phyloP scores from a whole-genome alignment of 2,329 filamentous ascomycete genomes.

The Fusarium begoniae region DNA sequence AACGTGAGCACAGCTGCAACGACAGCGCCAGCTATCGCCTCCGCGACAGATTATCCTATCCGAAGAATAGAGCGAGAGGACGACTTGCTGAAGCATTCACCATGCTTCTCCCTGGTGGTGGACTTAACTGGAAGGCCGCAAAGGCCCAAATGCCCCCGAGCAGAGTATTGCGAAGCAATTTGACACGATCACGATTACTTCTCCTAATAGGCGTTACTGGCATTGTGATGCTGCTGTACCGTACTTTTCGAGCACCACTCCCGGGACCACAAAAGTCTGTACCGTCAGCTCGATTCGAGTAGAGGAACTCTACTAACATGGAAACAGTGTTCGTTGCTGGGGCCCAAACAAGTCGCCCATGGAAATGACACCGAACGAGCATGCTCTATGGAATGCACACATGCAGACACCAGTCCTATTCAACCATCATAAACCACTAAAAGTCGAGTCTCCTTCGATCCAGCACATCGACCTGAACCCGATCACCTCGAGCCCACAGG shows the following conservation, averaged over 20 bases:
- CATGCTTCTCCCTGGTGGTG: conserved; percentile 91
- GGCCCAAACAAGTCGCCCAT: conserved; percentile 95
- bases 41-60: conserved; percentile 17
- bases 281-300: neutral
- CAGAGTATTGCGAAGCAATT: conserved; percentile 73
- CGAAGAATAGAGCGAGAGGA: conserved; percentile 27
- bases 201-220: conserved; percentile 75
- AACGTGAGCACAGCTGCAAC: conserved; percentile 8
- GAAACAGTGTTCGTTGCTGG: conserved; percentile 91
- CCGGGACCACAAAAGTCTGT: conserved; percentile 88
- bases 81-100: conserved; percentile 46
- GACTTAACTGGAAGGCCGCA: conserved; percentile 91
- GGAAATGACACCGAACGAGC: conserved; percentile 92
- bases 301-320: conserved; percentile 41
- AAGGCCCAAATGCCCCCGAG: conserved; percentile 80
- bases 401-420: conserved; percentile 93
- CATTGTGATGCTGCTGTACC: conserved; percentile 85
- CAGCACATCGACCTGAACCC: conserved; percentile 84
- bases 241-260: conserved; percentile 81
- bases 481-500: conserved; percentile 82
- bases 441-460: conserved; percentile 84
- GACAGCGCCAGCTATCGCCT: conserved; percentile 3
- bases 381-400: conserved; percentile 87
- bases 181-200: conserved; percentile 82
- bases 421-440: conserved; percentile 90